Evolutionary conservation across 768 basidiomycete species (phyloP).

Genomic region (Dioszegia hungarica): DNA sequence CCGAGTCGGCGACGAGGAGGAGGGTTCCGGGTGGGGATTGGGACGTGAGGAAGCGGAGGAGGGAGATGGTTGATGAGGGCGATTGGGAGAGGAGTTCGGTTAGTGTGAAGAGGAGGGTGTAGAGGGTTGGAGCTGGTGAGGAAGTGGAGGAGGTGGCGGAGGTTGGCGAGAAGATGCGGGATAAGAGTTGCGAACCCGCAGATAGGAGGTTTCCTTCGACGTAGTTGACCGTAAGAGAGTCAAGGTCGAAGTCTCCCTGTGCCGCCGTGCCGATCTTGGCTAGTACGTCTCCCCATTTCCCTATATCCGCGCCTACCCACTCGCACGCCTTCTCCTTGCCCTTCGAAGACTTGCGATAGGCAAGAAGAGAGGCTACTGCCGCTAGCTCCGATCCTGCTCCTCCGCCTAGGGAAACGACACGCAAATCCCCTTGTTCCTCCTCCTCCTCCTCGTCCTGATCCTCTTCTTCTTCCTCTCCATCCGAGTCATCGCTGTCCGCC

Average conservation of each 20-base stretch:
- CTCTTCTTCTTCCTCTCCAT: slow-evolving; percentile 12
- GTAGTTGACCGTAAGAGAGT: slow-evolving; percentile 8
- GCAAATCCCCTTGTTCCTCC: background rate
- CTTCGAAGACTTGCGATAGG: background rate
- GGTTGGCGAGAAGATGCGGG: background rate
- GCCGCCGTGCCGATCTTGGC: background rate
- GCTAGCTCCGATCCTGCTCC: slow-evolving; percentile 46
- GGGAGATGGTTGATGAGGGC: slow-evolving; percentile 27
- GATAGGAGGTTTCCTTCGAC: slow-evolving; percentile 1
- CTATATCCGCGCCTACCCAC: slow-evolving; percentile 44
- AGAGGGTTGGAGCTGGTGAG: slow-evolving; percentile 20
- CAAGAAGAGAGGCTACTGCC: slow-evolving; percentile 11
- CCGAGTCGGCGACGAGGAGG: slow-evolving; percentile 43
- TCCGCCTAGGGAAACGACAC: slow-evolving; percentile 44
- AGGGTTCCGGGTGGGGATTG: slow-evolving; percentile 22
- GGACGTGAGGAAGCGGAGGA: slow-evolving; percentile 25
- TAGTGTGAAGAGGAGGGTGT: slow-evolving; percentile 47
- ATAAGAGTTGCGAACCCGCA: no score
- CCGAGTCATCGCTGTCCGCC: slow-evolving; percentile 8
- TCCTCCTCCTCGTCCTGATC: slow-evolving; percentile 9
- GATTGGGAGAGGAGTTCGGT: slow-evolving; percentile 47
- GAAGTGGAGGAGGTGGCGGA: slow-evolving; percentile 4
- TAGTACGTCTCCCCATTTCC: slow-evolving; percentile 26
- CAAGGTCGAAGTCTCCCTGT: slow-evolving; percentile 5
- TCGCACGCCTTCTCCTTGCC: slow-evolving; percentile 1